These are phyloP conservation scores for Boletus vermiculosoides DNA, from an alignment of 768 basidiomycete genomes.

Conservation along the genomic window DNA sequence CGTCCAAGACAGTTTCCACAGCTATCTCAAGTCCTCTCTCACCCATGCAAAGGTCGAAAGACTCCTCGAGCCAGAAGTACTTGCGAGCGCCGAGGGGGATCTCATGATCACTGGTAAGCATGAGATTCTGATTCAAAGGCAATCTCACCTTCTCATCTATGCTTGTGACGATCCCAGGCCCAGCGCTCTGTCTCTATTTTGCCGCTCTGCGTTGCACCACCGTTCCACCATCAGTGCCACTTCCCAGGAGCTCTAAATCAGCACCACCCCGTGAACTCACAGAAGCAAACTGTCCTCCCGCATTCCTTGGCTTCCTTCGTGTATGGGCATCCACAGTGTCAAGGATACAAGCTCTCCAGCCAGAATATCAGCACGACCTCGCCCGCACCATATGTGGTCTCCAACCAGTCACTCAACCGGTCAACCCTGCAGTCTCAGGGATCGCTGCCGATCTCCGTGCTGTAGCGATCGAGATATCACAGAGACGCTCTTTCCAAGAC, in stretches of 20 bases:
- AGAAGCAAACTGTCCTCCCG: conserved; percentile 62
- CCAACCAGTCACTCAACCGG: conserved; percentile 39
- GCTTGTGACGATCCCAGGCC: conserved; percentile 43
- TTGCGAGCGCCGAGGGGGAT: conserved; percentile 78
- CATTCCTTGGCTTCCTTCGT: conserved; percentile 65
- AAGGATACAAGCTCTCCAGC: conserved; percentile 56
- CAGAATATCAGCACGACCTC: conserved; percentile 76
- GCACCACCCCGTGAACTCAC: conserved; percentile 57
- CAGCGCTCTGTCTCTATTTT: conserved; percentile 82
- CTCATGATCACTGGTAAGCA: conserved; percentile 80
- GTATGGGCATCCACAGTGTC: conserved; percentile 73
- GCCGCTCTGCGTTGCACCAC: conserved; percentile 76
- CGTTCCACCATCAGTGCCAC: conserved; percentile 75
- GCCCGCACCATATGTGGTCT: conserved; percentile 77
- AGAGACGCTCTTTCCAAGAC: conserved; percentile 80
- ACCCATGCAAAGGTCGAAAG: conserved; percentile 75
- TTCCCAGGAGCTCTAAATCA: conserved; percentile 56
- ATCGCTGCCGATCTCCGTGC: conserved; percentile 81
- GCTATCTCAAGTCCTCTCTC: conserved; percentile 76
- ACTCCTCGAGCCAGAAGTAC: conserved; percentile 67
- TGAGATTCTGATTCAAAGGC: background rate
- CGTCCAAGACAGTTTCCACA: conserved; percentile 78
- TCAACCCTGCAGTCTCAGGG: conserved; percentile 45
- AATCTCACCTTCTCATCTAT: background rate
- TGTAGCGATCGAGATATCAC: conserved; percentile 85